phyloP scores from a whole-genome alignment of 805 yeast species.

The Candida adriatica region DNA sequence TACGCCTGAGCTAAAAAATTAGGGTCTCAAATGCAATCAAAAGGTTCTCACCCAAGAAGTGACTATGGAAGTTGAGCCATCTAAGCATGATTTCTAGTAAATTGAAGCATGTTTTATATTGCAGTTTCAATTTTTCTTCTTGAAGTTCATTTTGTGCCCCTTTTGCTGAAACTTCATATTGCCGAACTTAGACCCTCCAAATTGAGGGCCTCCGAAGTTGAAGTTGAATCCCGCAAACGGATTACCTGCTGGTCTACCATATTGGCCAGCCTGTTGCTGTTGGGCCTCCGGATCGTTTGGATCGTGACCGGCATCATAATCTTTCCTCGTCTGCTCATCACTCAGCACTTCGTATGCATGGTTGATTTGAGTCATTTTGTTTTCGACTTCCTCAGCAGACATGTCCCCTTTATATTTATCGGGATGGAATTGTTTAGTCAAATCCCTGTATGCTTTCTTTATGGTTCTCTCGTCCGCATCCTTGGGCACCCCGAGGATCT shows the following conservation, averaged over 20 bases:
- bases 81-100: no score
- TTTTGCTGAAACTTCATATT: constrained; percentile 1
- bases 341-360: constrained; percentile 86
- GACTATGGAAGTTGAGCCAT: no score
- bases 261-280: constrained; percentile 3
- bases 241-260: constrained; percentile 5
- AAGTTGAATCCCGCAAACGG: constrained; percentile 5
- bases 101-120: no score
- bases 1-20: no score
- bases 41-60: no score
- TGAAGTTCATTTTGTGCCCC: no score
- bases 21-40: no score
- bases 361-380: constrained; percentile 85
- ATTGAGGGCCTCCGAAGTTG: constrained; percentile 10
- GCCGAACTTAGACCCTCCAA: constrained; percentile 7
- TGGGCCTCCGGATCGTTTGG: constrained; percentile 34
- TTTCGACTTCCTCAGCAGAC: constrained; percentile 62
- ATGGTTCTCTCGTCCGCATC: constrained; percentile 68
- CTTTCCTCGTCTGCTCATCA: constrained; percentile 51
- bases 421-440: constrained; percentile 82
- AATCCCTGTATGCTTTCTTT: constrained; percentile 72
- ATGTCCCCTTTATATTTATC: constrained; percentile 77
- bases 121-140: no score
- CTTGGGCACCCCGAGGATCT: constrained; percentile 58
- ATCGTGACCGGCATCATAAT: constrained; percentile 50